phyloP scores from a whole-genome alignment of 1,139 yeast genomes.

The Entelexis paramagnoliae region DNA sequence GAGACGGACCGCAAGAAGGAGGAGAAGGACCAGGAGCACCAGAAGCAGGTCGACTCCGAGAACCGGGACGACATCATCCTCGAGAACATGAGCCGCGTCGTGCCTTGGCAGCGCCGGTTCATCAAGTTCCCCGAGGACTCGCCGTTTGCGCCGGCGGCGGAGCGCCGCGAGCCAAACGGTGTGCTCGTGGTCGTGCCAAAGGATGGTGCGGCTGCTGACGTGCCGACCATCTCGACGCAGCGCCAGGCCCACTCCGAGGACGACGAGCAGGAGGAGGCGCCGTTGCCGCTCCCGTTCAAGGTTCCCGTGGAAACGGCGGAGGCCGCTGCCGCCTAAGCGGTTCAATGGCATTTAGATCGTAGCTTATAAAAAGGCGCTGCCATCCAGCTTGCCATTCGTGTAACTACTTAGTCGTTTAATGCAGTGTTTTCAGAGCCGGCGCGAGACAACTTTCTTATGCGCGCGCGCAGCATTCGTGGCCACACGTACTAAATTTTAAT shows the following conservation, averaged over 20 bases:
- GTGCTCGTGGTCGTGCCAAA: constrained; percentile 69
- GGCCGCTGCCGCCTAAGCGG: neutral
- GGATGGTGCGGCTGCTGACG: constrained; percentile 43
- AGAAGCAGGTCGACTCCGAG: constrained; percentile 23
- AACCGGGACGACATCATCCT: constrained; percentile 40
- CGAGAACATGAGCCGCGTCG: constrained; percentile 72
- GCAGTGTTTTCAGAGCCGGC: neutral
- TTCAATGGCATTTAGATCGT: neutral
- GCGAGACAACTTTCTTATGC: too few species aligned
- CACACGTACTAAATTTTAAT: too few species aligned
- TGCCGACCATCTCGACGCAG: constrained; percentile 67
- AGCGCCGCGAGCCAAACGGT: constrained; percentile 68
- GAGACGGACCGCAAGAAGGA: constrained; percentile 23
- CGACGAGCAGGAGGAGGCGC: constrained; percentile 51
- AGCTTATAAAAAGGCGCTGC: neutral
- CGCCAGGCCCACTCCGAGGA: constrained; percentile 53
- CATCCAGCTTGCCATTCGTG: neutral
- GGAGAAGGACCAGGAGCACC: constrained; percentile 22
- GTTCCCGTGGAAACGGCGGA: constrained; percentile 8
- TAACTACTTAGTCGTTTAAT: neutral
- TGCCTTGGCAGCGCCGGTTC: constrained; percentile 83
- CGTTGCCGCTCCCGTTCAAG: constrained; percentile 73
- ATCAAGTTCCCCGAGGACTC: constrained; percentile 66
- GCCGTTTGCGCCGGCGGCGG: constrained; percentile 75
- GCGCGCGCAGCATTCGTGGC: too few species aligned